These are phyloP conservation scores for Daldinia eschscholtzii DNA, from an alignment of 2,329 filamentous ascomycete genomes.

Conservation along the genomic window DNA sequence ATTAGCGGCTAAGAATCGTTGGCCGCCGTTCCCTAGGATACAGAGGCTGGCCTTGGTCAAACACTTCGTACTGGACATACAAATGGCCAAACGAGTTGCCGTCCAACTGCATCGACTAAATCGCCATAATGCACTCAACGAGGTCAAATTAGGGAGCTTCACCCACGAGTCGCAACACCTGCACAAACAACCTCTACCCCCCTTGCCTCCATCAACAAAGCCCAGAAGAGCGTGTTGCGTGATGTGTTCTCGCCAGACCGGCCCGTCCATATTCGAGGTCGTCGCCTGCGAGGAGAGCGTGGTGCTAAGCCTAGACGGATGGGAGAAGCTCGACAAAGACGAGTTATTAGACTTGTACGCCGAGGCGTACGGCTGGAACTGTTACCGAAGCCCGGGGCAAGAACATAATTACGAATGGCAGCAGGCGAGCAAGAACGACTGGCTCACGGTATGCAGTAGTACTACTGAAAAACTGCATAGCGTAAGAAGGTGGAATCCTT, in stretches of 20 bases:
- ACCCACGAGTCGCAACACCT: constrained; percentile 38
- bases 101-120: constrained; percentile 36
- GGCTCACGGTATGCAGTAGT: constrained; percentile 36
- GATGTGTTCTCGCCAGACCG: constrained; percentile 39
- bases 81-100: constrained; percentile 39
- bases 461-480: constrained; percentile 32
- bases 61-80: constrained; percentile 39
- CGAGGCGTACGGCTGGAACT: constrained; percentile 43
- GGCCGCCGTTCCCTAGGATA: constrained; percentile 37
- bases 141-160: constrained; percentile 28
- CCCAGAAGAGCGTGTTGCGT: constrained; percentile 33
- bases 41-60: constrained; percentile 36
- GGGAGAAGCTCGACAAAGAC: constrained; percentile 35
- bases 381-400: constrained; percentile 35
- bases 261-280: constrained; percentile 42
- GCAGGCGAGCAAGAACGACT: constrained; percentile 40
- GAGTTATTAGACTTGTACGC: constrained; percentile 40
- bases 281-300: constrained; percentile 42
- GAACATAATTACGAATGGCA: constrained; percentile 40
- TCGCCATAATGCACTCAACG: constrained; percentile 30
- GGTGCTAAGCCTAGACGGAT: constrained; percentile 39
- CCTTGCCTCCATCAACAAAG: constrained; percentile 15
- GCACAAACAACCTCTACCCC: constrained; percentile 35
- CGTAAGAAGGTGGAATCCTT: constrained; percentile 38
- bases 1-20: constrained; percentile 28